These are phyloP conservation scores for Dendrocalamus latiflorus DNA, from an alignment of 202 grass and related monocot genomes.

Conservation along the genomic window DNA sequence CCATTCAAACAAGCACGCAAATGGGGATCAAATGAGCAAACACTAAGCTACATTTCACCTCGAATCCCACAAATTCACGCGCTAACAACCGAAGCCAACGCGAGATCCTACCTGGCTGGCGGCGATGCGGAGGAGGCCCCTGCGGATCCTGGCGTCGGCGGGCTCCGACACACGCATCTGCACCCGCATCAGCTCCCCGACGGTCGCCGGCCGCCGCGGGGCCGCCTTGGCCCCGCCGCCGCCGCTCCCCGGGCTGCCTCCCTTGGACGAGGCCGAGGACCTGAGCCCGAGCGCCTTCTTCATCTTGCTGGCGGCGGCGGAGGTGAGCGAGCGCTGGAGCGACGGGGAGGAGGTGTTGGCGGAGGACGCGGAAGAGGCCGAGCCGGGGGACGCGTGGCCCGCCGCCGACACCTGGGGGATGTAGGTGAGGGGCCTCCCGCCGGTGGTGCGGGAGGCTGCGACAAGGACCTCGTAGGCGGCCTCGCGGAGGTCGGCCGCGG, in stretches of 20 bases:
- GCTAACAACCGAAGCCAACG: neutral
- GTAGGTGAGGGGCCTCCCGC: too few species aligned
- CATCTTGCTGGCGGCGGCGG: too few species aligned
- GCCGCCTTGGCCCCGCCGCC: slow-evolving; percentile 3
- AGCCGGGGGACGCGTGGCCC: too few species aligned
- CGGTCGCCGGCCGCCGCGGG: slow-evolving; percentile 36
- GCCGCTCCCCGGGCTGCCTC: slow-evolving; percentile 55
- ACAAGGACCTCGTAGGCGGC: too few species aligned
- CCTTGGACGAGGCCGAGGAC: slow-evolving; percentile 54
- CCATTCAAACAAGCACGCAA: neutral
- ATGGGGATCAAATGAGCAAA: slow-evolving; percentile 4
- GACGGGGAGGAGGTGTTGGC: too few species aligned
- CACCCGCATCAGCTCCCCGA: slow-evolving; percentile 56
- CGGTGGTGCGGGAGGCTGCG: too few species aligned
- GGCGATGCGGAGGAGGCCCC: slow-evolving; percentile 73
- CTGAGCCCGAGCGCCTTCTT: too few species aligned
- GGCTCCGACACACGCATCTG: slow-evolving; percentile 75
- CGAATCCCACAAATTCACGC: neutral
- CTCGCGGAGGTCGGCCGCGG: too few species aligned
- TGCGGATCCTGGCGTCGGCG: slow-evolving; percentile 65
- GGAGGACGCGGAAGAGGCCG: too few species aligned
- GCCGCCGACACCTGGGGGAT: too few species aligned
- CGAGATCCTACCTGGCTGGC: slow-evolving; percentile 58
- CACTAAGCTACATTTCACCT: slow-evolving; percentile 1
- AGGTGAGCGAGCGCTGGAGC: too few species aligned